Conservation (phyloP, 2,329 filamentous ascomycete genomes). For the Aspergillus fructus region DNA sequence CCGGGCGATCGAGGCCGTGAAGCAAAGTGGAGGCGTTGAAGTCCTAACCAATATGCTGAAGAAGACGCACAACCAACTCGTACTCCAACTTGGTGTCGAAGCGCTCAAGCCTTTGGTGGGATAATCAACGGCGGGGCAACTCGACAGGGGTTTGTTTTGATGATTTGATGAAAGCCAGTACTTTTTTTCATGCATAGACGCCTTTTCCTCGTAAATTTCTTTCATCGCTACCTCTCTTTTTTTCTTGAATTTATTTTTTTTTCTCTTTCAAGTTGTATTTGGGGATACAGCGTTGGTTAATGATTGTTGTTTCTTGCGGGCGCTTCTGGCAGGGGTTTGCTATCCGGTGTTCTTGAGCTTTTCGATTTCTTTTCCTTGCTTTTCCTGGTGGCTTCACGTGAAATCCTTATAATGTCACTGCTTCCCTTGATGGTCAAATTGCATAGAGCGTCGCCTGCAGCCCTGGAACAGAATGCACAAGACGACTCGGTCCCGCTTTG, state of each 20-base stretch:
- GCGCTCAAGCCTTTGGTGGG: conserved; percentile 68
- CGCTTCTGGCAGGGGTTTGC: background rate
- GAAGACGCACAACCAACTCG: conserved; percentile 65
- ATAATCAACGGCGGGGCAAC: conserved; percentile 5
- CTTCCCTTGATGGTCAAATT: background rate
- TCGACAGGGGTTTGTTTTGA: conserved; percentile 7
- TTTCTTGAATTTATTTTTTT: background rate
- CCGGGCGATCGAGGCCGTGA: conserved; percentile 60
- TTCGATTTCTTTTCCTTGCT: background rate
- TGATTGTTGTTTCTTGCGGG: background rate
- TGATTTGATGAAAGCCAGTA: conserved; percentile 6
- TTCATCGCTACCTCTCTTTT: background rate
- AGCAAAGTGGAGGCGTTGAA: conserved; percentile 63
- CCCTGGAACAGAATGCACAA: no score
- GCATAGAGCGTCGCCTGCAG: background rate
- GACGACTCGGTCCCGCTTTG: background rate
- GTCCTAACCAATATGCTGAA: conserved; percentile 68
- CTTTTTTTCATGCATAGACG: conserved; percentile 15
- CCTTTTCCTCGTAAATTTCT: background rate
- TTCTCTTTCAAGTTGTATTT: conserved; percentile 5
- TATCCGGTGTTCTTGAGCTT: conserved; percentile 4
- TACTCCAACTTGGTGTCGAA: conserved; percentile 70
- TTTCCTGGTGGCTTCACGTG: background rate
- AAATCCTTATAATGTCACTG: background rate
- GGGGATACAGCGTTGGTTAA: background rate